Base-by-base conservation (phyloP, 177 flowering plant species). In the Vitis hybrid region DNA sequence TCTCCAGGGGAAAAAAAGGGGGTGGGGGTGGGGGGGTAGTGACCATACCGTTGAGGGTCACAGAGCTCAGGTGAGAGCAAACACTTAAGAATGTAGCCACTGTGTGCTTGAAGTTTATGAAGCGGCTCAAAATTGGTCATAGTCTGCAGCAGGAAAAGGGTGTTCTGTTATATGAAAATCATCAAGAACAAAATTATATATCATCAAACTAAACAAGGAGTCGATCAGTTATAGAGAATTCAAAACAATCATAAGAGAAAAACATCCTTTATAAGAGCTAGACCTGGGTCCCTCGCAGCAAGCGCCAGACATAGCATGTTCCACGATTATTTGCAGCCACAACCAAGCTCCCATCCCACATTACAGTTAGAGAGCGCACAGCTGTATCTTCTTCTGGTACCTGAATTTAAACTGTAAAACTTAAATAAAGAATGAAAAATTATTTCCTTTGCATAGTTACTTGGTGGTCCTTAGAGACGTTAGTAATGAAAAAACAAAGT, bases 381-480 rank as follows among this genome's bases (percentile, higher is more conserved):
- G 97, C 97, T 26, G 95, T 87, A 79, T 96, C 99, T 67, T 92
- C 98, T 84, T 96, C 99, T 55, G 99, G 99, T 59, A 96, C 99
- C 99, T 92, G 75, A 73, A 20, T 55, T 70, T 3, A 65, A 22
- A 51, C 31, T 33, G 69, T 13, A 55, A 7, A 51, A 19, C n/a
- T 33, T 19, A 3, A 18, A 2, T 29, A 39, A 39, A 39, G 45
- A 39, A 39, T 5, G 7, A 39, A 39, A 39, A 39, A 39, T 39
- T 26, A 26, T 39, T 39, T 7, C 45, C 1, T 39, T 39, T 39
- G 45, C 45, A 39, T 39, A 7, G 6, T 39, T 39, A 7, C 45
- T 7, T 26, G 8, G 45, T 1, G 5, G 45, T 7, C 9, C 45
- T 39, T 5, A 0, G 45, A 39, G 45, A 39, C 7, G 8, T 39